phyloP scores from a whole-genome alignment of 768 basidiomycete species.

The Polyporus arcularius region DNA sequence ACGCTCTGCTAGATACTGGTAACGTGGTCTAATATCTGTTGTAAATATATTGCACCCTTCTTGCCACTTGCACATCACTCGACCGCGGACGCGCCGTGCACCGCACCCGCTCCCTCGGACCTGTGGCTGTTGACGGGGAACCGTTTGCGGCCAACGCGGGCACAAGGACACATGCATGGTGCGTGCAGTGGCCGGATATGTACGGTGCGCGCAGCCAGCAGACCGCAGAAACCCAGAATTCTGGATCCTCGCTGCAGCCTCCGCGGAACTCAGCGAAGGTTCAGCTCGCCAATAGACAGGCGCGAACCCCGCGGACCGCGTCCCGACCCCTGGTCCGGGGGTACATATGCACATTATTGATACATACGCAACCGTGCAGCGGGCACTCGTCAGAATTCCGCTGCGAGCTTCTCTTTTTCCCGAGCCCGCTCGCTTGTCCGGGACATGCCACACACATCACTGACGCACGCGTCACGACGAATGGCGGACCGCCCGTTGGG shows the following conservation, averaged over 20 bases:
- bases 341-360: background rate
- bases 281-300: slow-evolving; percentile 9
- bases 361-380: too few species aligned
- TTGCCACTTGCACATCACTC: background rate
- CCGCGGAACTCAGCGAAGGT: slow-evolving; percentile 18
- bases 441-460: too few species aligned
- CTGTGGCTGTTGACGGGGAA: too few species aligned
- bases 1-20: slow-evolving; percentile 11
- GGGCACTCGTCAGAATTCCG: background rate
- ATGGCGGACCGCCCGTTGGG: background rate
- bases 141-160: too few species aligned
- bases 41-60: slow-evolving; percentile 18
- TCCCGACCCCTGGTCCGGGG: background rate
- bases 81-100: background rate
- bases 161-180: background rate
- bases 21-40: slow-evolving; percentile 15
- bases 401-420: background rate
- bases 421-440: background rate
- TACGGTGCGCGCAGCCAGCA: background rate
- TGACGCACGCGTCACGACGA: background rate
- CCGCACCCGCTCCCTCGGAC: background rate
- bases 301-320: background rate
- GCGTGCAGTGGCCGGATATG: background rate
- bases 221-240: background rate
- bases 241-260: background rate